Conservation (phyloP, 345 rosid genomes). For the Populus alba region DNA sequence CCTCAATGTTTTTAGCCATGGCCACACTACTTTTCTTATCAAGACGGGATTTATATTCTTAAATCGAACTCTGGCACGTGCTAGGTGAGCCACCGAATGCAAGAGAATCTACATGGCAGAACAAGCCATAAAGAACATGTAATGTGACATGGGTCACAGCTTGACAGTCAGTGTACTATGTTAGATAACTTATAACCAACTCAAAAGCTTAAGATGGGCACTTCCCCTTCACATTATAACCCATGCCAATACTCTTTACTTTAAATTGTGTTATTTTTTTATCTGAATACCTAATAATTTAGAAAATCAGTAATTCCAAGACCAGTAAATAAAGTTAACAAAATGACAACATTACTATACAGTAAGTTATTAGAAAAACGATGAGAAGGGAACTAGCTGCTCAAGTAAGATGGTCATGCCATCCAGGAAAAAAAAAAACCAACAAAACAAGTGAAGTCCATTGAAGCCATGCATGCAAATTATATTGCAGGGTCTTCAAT, state of each 20-base stretch:
- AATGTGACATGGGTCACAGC: not conserved
- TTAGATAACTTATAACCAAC: not conserved
- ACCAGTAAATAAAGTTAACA: not conserved
- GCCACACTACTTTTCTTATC: not conserved
- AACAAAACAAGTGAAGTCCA: not conserved
- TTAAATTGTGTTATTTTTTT: too few relatives aligned
- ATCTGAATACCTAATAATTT: not conserved
- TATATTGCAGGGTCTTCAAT: not conserved
- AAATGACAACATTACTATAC: not conserved
- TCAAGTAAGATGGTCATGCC: not conserved
- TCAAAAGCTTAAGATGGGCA: not conserved
- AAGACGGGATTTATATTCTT: not conserved
- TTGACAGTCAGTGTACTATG: not conserved
- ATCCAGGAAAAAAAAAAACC: not conserved
- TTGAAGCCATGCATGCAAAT: not conserved
- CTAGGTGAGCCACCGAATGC: not conserved
- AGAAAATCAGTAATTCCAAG: not conserved
- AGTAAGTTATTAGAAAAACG: not conserved
- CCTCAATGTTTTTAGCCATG: not conserved
- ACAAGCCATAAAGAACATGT: not conserved
- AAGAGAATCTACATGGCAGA: not conserved
- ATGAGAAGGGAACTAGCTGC: not conserved
- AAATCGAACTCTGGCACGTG: not conserved
- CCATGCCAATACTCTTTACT: too few relatives aligned
- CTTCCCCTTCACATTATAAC: too few relatives aligned